phyloP scores from a whole-genome alignment of 2,329 filamentous ascomycete genomes.

The Phialophora verrucosa region DNA sequence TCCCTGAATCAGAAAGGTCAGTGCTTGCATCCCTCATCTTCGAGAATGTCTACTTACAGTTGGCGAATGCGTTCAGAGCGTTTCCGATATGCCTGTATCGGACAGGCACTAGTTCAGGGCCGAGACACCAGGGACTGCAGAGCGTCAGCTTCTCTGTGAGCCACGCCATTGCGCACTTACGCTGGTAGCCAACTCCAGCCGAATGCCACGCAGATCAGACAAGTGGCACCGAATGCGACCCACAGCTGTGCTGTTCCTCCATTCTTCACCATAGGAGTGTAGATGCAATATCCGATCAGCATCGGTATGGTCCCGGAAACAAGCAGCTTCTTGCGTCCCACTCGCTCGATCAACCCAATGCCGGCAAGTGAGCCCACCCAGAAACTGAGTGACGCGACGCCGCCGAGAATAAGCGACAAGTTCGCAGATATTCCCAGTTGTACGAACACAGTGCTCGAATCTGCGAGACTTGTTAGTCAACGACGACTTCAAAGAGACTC shows the following conservation, averaged over 20 bases:
- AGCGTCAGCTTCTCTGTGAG: conserved; percentile 54
- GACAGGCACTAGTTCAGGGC: conserved; percentile 43
- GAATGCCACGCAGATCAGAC: conserved; percentile 15
- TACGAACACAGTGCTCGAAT: conserved; percentile 24
- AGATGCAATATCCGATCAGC: conserved; percentile 16
- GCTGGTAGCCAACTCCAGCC: conserved; percentile 56
- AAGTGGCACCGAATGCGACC: conserved; percentile 23
- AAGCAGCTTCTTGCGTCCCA: conserved; percentile 67
- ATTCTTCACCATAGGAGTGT: conserved; percentile 17
- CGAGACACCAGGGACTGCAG: conserved; percentile 38
- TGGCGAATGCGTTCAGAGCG: conserved; percentile 36
- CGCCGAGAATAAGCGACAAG: conserved; percentile 19
- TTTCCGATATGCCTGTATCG: conserved; percentile 45
- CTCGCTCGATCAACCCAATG: conserved; percentile 68
- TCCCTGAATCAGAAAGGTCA: not conserved
- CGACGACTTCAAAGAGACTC: not conserved
- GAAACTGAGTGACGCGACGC: conserved; percentile 15
- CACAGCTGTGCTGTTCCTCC: conserved; percentile 16
- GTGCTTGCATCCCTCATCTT: conserved; percentile 17
- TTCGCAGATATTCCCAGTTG: conserved; percentile 23
- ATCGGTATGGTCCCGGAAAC: conserved; percentile 62
- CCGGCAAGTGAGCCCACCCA: conserved; percentile 11
- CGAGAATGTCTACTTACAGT: conserved; percentile 4
- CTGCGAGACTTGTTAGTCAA: conserved; percentile 22
- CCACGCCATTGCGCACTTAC: conserved; percentile 49